These are phyloP conservation scores for Vigna nakashimae DNA, from an alignment of 306 rosid species.

Conservation along the genomic window DNA sequence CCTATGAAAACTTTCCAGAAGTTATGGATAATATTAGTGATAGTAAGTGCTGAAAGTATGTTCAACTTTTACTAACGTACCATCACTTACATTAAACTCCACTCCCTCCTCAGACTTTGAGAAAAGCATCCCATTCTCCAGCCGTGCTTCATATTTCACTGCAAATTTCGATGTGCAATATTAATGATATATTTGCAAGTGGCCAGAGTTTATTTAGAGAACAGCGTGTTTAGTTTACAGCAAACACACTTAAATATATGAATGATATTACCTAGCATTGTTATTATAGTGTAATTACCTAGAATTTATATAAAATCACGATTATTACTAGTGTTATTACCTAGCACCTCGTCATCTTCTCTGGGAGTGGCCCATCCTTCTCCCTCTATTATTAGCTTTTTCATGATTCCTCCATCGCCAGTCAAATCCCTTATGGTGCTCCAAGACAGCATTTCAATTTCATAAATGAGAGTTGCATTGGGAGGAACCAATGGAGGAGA, in stretches of 20 bases:
- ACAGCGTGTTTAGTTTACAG: neutral
- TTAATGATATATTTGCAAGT: neutral
- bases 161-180: neutral
- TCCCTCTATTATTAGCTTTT: constrained; percentile 60
- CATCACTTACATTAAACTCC: constrained; percentile 58
- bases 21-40: neutral
- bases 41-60: neutral
- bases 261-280: too few relatives aligned
- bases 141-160: constrained; percentile 68
- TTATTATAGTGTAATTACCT: too few relatives aligned
- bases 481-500: constrained; percentile 67
- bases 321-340: constrained; percentile 38
- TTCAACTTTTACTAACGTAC: constrained; percentile 45
- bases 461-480: constrained; percentile 62
- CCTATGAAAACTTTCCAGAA: neutral
- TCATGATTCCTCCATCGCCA: constrained; percentile 67
- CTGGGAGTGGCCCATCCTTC: constrained; percentile 73
- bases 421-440: constrained; percentile 58
- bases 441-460: constrained; percentile 71
- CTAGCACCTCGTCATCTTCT: constrained; percentile 65
- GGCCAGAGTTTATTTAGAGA: neutral
- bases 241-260: neutral
- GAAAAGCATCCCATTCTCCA: constrained; percentile 55
- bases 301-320: too few relatives aligned
- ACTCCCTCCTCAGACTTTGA: constrained; percentile 50